Base-by-base conservation (phyloP, 139 green algal genomes). In the Zygnema cylindricum region DNA sequence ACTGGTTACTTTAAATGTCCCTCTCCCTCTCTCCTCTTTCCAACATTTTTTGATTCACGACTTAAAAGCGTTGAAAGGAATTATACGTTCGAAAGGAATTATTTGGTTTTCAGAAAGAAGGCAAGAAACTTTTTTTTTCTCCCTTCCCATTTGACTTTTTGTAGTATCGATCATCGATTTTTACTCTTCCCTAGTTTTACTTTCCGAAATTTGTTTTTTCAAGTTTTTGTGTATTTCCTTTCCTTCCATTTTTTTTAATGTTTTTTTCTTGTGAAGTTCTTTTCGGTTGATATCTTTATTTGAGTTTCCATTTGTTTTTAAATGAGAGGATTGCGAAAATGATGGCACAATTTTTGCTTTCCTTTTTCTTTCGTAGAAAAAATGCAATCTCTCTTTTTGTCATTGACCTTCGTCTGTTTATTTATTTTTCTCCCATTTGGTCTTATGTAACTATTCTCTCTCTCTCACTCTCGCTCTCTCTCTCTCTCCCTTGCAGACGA, bases 81-180 rank as follows among this genome's bases (percentile, higher is more conserved):
- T 90, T 22, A 77, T 90, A 35, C 86, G 86, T 35, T 41, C 79
- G 63, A 90, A 90, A 42, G 86, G 86, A 33, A 22, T 90, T 49
- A 1, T 90, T 0, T 90, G 42, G 35, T 90, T 90, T 84, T 32
- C 76, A 2, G 76, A 84, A 33, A 2, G 22, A 32, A 84, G 76
- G 76, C 57, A 77, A 41, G 23, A 25, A 25, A 40, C 71, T 43
- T 16, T 25, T 16, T 54, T 11, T 79, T 16, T 16, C 71, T 79
- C 71, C 21, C 71, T 54, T 16, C 11, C 36, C 16, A 3, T 41
- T 16, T 79, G 7, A 25, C 38, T 41, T 16, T 11, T 41, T 41
- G n/a, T n/a, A n/a, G n/a, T n/a, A n/a, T n/a, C n/a, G n/a, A n/a
- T n/a, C n/a, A n/a, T n/a, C n/a, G n/a, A n/a, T n/a, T n/a, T n/a